phyloP scores from a whole-genome alignment of 352 stramenopile genomes.

The Achlya hypogyna region DNA sequence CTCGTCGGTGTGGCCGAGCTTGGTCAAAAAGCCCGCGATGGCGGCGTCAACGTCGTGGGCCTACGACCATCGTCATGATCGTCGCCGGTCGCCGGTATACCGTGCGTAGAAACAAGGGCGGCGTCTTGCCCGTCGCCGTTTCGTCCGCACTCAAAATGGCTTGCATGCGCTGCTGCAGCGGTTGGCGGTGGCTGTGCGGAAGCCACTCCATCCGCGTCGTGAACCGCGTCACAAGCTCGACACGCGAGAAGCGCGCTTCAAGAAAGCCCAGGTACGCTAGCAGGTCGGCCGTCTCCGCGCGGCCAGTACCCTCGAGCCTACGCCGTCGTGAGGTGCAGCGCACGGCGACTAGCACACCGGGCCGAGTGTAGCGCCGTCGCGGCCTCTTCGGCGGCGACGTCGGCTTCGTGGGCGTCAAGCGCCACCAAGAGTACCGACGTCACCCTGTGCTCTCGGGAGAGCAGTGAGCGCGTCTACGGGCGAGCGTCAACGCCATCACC shows the following conservation, averaged over 20 bases:
- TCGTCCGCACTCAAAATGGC: neutral
- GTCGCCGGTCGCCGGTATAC: neutral
- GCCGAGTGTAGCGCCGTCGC: neutral
- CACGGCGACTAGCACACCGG: neutral
- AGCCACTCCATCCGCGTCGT: neutral
- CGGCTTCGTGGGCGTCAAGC: neutral
- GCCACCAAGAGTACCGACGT: neutral
- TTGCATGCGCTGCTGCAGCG: constrained; percentile 3
- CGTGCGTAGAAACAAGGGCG: neutral
- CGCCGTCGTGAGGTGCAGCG: too few species aligned
- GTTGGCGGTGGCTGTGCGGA: neutral
- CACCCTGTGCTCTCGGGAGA: neutral
- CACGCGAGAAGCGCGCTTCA: neutral
- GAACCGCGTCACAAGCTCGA: constrained; percentile 8
- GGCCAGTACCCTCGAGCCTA: neutral
- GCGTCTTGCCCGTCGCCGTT: neutral
- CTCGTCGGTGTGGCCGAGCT: constrained; percentile 6
- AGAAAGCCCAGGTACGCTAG: neutral
- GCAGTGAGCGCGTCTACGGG: neutral
- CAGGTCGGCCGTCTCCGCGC: neutral
- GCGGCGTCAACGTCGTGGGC: neutral
- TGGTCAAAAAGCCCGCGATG: neutral
- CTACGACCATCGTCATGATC: neutral
- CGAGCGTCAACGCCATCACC: neutral
- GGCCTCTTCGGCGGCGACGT: neutral